These are phyloP conservation scores for Pichia sp. DNA, from an alignment of 1,139 yeast species.

Conservation along the genomic window DNA sequence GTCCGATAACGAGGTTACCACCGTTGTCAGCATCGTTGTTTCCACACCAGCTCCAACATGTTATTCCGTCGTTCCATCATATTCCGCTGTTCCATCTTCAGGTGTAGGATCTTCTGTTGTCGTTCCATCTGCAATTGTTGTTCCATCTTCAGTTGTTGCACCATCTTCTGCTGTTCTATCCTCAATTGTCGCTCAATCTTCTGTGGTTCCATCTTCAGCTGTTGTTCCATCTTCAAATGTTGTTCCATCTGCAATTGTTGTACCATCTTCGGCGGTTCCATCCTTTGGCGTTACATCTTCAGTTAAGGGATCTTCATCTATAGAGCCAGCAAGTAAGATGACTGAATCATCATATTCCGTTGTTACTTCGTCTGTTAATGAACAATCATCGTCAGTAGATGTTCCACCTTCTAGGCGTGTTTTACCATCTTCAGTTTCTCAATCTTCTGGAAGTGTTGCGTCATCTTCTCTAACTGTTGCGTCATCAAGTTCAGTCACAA, in stretches of 20 bases:
- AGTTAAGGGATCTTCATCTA: too few relatives aligned
- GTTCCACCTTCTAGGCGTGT: neutral
- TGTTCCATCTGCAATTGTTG: neutral
- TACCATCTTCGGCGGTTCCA: neutral
- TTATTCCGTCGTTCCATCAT: too few relatives aligned
- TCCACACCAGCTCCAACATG: neutral
- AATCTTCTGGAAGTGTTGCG: neutral
- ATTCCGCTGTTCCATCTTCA: neutral
- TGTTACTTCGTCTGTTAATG: too few relatives aligned
- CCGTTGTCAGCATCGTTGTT: neutral
- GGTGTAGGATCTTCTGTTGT: neutral
- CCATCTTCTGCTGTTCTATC: neutral
- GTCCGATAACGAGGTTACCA: neutral
- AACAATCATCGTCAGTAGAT: neutral
- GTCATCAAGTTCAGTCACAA: neutral
- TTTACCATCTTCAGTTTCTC: neutral
- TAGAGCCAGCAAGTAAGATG: too few relatives aligned
- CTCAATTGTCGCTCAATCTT: neutral
- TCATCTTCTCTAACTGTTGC: neutral
- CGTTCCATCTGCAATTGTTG: neutral
- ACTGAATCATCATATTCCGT: too few relatives aligned
- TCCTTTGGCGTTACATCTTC: too few relatives aligned
- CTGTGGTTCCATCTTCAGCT: too few relatives aligned
- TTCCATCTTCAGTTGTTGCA: too few relatives aligned
- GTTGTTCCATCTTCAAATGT: too few relatives aligned